Evolutionary conservation across 441 rosid genomes (phyloP).

Genomic region (Populus hybrid): DNA sequence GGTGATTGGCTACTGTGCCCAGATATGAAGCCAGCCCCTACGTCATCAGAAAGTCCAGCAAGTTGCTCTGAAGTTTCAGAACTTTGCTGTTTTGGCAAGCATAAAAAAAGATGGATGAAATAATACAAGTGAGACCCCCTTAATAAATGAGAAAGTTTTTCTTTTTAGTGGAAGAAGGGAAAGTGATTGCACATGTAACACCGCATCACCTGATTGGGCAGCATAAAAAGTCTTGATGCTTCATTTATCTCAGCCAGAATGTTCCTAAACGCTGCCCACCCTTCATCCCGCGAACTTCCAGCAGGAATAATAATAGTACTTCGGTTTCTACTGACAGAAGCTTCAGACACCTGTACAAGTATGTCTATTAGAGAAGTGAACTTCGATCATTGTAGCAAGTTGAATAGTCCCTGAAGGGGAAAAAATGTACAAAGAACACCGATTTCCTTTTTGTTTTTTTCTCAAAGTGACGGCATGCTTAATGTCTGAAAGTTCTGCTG

Average conservation of each 20-base stretch:
- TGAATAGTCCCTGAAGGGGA: background rate
- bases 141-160: slow-evolving; percentile 5
- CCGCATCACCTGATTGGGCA: slow-evolving; percentile 71
- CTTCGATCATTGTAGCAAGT: background rate
- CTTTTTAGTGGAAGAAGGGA: background rate
- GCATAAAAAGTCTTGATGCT: slow-evolving; percentile 64
- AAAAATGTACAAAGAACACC: background rate
- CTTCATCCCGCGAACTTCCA: slow-evolving; percentile 82
- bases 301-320: slow-evolving; percentile 97
- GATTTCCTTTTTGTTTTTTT: background rate
- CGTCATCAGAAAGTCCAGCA: slow-evolving; percentile 96
- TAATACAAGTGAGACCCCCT: slow-evolving; percentile 15
- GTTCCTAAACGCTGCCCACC: slow-evolving; percentile 97
- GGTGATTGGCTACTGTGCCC: slow-evolving; percentile 73
- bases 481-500: background rate
- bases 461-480: slow-evolving; percentile 2
- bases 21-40: slow-evolving; percentile 96
- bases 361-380: slow-evolving; percentile 12
- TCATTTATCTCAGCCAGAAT: slow-evolving; percentile 89
- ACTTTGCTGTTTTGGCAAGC: slow-evolving; percentile 48
- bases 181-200: slow-evolving; percentile 13
- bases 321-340: slow-evolving; percentile 90
- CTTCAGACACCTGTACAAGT: slow-evolving; percentile 78
- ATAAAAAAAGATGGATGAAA: slow-evolving; percentile 16
- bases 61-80: slow-evolving; percentile 67